Evolutionary conservation across 2,329 filamentous ascomycete species (phyloP).

Genomic region (Pseudogymnoascus sp.): DNA sequence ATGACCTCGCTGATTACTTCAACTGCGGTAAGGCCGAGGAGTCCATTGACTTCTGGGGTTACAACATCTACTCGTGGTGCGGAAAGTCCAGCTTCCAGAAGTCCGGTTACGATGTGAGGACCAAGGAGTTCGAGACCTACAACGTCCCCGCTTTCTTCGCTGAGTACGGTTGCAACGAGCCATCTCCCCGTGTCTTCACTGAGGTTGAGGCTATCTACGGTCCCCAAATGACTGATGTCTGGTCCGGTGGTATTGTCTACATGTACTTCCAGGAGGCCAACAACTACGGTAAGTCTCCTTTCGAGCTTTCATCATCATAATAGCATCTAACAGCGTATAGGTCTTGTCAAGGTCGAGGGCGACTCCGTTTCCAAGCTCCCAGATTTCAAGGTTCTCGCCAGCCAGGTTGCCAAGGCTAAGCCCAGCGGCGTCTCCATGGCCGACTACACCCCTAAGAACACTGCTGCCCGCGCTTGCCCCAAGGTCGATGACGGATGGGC

Average conservation of each 20-base stretch:
- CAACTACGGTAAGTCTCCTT: constrained; percentile 59
- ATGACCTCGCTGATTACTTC: constrained; percentile 82
- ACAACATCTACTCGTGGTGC: constrained; percentile 99
- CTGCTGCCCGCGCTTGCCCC: constrained; percentile 62
- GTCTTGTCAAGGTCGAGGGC: constrained; percentile 58
- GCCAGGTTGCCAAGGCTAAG: constrained; percentile 57
- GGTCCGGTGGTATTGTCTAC: constrained; percentile 96
- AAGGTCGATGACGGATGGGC: constrained; percentile 56
- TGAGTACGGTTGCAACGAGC: constrained; percentile 90
- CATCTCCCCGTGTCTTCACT: constrained; percentile 63
- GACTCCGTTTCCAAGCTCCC: constrained; percentile 55
- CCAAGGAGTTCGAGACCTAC: constrained; percentile 80
- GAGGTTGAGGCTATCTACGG: constrained; percentile 80
- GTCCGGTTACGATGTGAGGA: constrained; percentile 77
- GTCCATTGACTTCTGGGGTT: constrained; percentile 95
- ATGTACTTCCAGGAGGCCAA: constrained; percentile 95
- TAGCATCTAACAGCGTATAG: constrained; percentile 33
- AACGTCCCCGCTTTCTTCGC: constrained; percentile 96
- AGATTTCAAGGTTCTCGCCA: constrained; percentile 68
- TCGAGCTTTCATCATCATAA: constrained; percentile 11
- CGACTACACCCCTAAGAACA: constrained; percentile 68
- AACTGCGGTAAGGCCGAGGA: constrained; percentile 66
- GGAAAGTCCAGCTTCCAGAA: constrained; percentile 67
- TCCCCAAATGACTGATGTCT: constrained; percentile 71
- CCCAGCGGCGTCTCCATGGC: constrained; percentile 58